phyloP scores from a whole-genome alignment of 1,284 basidiomycete genomes.

The Ceratobasidium sp. region DNA sequence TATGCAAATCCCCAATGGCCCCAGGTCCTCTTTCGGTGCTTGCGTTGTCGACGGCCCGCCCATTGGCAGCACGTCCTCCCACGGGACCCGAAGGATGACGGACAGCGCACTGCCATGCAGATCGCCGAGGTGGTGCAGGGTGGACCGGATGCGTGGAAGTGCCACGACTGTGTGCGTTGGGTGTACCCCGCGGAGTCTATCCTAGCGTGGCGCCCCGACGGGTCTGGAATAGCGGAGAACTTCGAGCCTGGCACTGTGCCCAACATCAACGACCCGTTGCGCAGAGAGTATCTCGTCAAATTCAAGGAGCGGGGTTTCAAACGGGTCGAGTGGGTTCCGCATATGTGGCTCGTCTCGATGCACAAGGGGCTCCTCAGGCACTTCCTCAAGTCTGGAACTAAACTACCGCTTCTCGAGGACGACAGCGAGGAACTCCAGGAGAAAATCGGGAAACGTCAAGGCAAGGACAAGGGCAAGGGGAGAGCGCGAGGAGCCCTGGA shows the following conservation, averaged over 20 bases:
- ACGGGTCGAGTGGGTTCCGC: slow-evolving; percentile 85
- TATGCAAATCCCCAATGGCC: slow-evolving; percentile 32
- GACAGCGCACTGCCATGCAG: slow-evolving; percentile 57
- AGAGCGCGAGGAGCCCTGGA: background rate
- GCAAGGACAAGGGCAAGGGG: slow-evolving; percentile 20
- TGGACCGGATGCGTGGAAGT: slow-evolving; percentile 69
- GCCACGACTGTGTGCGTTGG: slow-evolving; percentile 83
- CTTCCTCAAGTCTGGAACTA: slow-evolving; percentile 77
- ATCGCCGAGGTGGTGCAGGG: slow-evolving; percentile 74
- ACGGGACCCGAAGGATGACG: slow-evolving; percentile 61
- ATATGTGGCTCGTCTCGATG: slow-evolving; percentile 84
- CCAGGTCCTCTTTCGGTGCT: slow-evolving; percentile 78
- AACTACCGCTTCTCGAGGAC: slow-evolving; percentile 36
- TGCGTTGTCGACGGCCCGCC: slow-evolving; percentile 80
- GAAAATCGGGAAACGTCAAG: slow-evolving; percentile 25
- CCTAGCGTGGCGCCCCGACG: slow-evolving; percentile 89
- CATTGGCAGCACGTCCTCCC: slow-evolving; percentile 81
- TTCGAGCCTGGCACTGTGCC: slow-evolving; percentile 61
- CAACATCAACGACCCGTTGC: slow-evolving; percentile 71
- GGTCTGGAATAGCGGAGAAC: slow-evolving; percentile 69
- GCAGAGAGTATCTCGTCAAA: slow-evolving; percentile 91
- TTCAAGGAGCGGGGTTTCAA: slow-evolving; percentile 83
- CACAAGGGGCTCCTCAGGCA: slow-evolving; percentile 74
- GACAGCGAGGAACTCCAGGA: slow-evolving; percentile 44
- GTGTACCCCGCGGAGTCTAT: slow-evolving; percentile 83